These are phyloP conservation scores for Syzygium malaccense DNA, from an alignment of 441 rosid species.

Conservation along the genomic window DNA sequence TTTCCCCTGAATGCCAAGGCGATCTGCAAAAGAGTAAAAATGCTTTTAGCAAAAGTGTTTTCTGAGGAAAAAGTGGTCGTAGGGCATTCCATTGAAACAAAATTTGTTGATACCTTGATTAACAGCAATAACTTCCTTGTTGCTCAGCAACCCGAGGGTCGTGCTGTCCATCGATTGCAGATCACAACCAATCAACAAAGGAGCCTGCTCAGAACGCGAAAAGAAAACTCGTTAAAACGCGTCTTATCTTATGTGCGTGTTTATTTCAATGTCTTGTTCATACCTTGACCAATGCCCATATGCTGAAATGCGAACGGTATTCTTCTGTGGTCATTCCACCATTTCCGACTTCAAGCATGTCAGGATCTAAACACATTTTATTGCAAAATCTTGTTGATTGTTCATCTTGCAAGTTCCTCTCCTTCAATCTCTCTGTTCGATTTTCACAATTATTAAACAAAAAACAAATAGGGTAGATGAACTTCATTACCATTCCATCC, in stretches of 20 bases:
- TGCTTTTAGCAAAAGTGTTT: background rate
- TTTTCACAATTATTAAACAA: background rate
- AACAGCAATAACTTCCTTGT: conserved; percentile 9
- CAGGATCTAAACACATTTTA: conserved; percentile 1
- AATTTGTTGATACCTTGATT: conserved; percentile 4
- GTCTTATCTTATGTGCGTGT: background rate
- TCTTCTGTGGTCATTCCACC: conserved; percentile 12
- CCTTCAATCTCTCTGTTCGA: background rate
- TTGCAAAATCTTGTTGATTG: background rate
- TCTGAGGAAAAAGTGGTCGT: background rate
- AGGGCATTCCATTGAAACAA: background rate
- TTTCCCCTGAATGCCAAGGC: conserved; percentile 10
- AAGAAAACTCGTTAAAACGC: no score
- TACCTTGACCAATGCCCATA: conserved; percentile 15
- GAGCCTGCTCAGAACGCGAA: background rate
- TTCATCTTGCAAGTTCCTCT: background rate
- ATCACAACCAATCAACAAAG: conserved; percentile 18
- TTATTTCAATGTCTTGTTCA: background rate
- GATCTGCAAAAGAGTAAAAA: background rate
- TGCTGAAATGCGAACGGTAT: conserved; percentile 14
- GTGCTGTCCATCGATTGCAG: background rate
- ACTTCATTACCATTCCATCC: conserved; percentile 43
- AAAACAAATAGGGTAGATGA: background rate
- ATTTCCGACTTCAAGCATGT: conserved; percentile 15
- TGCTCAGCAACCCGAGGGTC: background rate